These are phyloP conservation scores for Eimeria necatrix DNA, from an alignment of 169 alveolate genomes.

Conservation along the genomic window DNA sequence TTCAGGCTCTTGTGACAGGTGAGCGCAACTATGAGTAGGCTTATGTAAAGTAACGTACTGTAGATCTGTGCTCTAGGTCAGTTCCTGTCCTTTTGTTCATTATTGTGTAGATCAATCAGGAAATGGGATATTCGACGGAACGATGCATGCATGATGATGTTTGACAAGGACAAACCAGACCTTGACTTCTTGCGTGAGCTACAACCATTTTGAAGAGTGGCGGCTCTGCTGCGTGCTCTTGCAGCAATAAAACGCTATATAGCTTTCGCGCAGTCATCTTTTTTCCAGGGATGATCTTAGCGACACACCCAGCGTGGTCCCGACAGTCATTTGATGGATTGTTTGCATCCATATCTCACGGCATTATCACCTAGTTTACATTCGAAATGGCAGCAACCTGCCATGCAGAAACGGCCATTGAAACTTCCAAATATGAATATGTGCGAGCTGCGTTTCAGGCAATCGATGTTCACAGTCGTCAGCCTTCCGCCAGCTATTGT, in stretches of 20 bases:
- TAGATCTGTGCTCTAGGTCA: background rate
- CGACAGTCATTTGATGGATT: too few relatives aligned
- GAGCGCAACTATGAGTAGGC: background rate
- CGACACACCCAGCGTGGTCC: too few relatives aligned
- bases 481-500: slow-evolving; percentile 55
- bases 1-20: slow-evolving; percentile 74
- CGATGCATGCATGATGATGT: slow-evolving; percentile 26
- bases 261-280: too few relatives aligned
- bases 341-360: too few relatives aligned
- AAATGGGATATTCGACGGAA: slow-evolving; percentile 61
- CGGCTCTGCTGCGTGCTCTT: background rate
- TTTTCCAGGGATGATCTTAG: too few relatives aligned
- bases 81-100: background rate
- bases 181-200: slow-evolving; percentile 58
- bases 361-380: too few relatives aligned
- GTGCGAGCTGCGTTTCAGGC: slow-evolving; percentile 47
- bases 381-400: too few relatives aligned
- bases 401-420: too few relatives aligned
- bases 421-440: too few relatives aligned
- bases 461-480: slow-evolving; percentile 63
- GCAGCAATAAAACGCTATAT: background rate
- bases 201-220: too few relatives aligned
- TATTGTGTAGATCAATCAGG: slow-evolving; percentile 41
- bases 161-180: slow-evolving; percentile 65
- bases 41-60: background rate